phyloP scores from a whole-genome alignment of 2,329 filamentous ascomycete species.

The Aspergillus pseudoglaucus region DNA sequence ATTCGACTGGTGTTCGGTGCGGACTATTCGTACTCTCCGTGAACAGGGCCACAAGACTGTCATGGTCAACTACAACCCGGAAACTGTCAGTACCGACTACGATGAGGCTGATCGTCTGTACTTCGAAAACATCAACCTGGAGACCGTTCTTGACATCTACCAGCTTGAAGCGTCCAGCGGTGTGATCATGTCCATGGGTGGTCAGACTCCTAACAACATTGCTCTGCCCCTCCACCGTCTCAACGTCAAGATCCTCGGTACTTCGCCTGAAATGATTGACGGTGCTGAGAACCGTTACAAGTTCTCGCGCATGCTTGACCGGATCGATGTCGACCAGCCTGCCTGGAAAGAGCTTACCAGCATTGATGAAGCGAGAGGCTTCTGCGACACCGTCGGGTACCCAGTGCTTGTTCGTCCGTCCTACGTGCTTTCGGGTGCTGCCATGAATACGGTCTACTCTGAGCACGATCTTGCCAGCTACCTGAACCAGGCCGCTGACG shows the following conservation, averaged over 20 bases:
- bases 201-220: constrained; percentile 97
- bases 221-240: constrained; percentile 80
- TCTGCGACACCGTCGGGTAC: constrained; percentile 84
- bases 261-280: constrained; percentile 98
- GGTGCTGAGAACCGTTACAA: constrained; percentile 96
- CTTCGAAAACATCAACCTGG: constrained; percentile 90
- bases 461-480: constrained; percentile 86
- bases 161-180: constrained; percentile 75
- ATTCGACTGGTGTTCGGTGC: constrained; percentile 98
- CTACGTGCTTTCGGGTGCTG: constrained; percentile 92
- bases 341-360: constrained; percentile 97
- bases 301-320: constrained; percentile 95
- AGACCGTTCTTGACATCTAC: constrained; percentile 90
- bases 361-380: constrained; percentile 79
- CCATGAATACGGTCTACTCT: constrained; percentile 99
- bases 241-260: constrained; percentile 88
- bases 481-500: constrained; percentile 82
- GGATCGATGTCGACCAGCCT: constrained; percentile 90
- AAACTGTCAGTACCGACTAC: constrained; percentile 85
- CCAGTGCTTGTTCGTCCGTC: constrained; percentile 92
- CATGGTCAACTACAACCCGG: constrained; percentile 93
- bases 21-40: constrained; percentile 84
- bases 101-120: constrained; percentile 92
- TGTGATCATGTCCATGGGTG: constrained; percentile 91
- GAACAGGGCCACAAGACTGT: constrained; percentile 83